Evolutionary conservation across 2,329 filamentous ascomycete genomes (phyloP).

Genomic region (Neofusicoccum cordaticola): DNA sequence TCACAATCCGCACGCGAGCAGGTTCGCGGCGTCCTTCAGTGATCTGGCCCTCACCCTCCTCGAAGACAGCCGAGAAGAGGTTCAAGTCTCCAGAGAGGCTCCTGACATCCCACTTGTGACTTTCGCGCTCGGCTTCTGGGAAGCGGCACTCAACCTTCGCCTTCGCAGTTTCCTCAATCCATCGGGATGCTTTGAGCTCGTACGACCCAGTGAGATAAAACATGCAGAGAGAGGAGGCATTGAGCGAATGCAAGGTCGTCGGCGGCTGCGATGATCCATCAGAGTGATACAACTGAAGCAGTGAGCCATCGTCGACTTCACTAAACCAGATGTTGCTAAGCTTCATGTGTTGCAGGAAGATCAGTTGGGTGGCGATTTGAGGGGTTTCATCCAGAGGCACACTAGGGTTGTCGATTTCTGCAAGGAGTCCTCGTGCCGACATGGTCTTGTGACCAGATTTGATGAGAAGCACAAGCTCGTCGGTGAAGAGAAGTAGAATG

Average conservation of each 20-base stretch:
- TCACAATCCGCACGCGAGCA: slow-evolving; percentile 67
- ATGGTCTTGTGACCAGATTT: slow-evolving; percentile 63
- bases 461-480: slow-evolving; percentile 73
- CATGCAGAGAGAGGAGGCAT: slow-evolving; percentile 24
- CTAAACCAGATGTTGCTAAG: slow-evolving; percentile 71
- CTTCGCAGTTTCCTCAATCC: slow-evolving; percentile 82
- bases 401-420: slow-evolving; percentile 80
- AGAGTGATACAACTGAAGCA: slow-evolving; percentile 24
- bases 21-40: slow-evolving; percentile 65
- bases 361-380: slow-evolving; percentile 54
- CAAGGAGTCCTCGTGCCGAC: slow-evolving; percentile 73
- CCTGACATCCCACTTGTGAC: slow-evolving; percentile 75
- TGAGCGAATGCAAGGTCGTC: slow-evolving; percentile 21
- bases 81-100: slow-evolving; percentile 57
- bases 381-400: slow-evolving; percentile 34
- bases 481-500: slow-evolving; percentile 80
- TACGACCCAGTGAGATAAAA: slow-evolving; percentile 73
- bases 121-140: slow-evolving; percentile 77
- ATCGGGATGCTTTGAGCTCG: slow-evolving; percentile 71
- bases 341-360: slow-evolving; percentile 70
- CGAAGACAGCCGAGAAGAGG: slow-evolving; percentile 66
- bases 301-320: slow-evolving; percentile 43
- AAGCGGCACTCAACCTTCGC: slow-evolving; percentile 84
- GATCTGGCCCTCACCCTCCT: slow-evolving; percentile 63
- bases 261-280: slow-evolving; percentile 47